These are phyloP conservation scores for Amylocarpus encephaloides DNA, from an alignment of 2,329 filamentous ascomycete species.

Conservation along the genomic window DNA sequence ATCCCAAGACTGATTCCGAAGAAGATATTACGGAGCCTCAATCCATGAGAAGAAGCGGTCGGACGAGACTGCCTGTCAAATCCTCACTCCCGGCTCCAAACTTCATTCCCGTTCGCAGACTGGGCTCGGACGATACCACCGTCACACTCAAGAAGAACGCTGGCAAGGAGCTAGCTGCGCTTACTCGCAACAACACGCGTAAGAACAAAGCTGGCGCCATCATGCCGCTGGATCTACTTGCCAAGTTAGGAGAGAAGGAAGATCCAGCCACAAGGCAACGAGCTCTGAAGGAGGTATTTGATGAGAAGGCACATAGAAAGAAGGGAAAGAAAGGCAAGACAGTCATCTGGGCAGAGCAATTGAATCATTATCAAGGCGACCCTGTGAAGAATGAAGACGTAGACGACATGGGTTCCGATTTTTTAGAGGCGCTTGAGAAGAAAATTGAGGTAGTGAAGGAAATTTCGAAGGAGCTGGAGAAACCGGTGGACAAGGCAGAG, in stretches of 20 bases:
- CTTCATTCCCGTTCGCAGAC: conserved; percentile 29
- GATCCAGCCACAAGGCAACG: conserved; percentile 35
- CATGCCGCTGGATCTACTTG: conserved; percentile 26
- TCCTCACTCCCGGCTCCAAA: conserved; percentile 22
- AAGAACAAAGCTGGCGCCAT: conserved; percentile 39
- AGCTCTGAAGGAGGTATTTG: conserved; percentile 30
- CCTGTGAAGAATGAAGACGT: conserved; percentile 22
- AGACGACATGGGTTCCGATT: conserved; percentile 15
- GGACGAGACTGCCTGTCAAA: conserved; percentile 30
- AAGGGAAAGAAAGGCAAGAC: conserved; percentile 24
- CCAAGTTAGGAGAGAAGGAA: conserved; percentile 34
- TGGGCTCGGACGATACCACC: conserved; percentile 24
- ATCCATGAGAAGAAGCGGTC: conserved; percentile 27
- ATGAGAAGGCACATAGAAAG: conserved; percentile 30
- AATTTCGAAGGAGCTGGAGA: conserved; percentile 2
- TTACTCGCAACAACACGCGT: conserved; percentile 40
- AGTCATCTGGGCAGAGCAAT: conserved; percentile 29
- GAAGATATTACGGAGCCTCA: conserved; percentile 17
- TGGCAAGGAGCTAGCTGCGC: conserved; percentile 38
- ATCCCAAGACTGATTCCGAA: conserved; percentile 9
- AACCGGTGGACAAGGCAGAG: conserved; percentile 16
- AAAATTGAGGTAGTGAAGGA: conserved; percentile 6
- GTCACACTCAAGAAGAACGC: conserved; percentile 30
- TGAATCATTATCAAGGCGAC: conserved; percentile 27
- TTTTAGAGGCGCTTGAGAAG: background rate